Evolutionary conservation across 164 flowering plant species (phyloP).

Genomic region (Brasenia schreberi): DNA sequence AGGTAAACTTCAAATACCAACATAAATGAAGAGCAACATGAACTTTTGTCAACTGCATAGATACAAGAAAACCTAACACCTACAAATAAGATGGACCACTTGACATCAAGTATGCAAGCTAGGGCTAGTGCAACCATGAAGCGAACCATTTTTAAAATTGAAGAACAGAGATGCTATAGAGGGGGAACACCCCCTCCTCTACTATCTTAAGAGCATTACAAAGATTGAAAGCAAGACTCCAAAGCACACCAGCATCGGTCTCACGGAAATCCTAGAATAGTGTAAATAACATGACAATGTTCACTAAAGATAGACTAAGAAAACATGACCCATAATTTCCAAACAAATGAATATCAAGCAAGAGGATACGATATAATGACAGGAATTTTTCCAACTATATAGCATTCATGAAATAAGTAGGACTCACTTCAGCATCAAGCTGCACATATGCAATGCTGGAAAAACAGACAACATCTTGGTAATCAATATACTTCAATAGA

Average conservation of each 20-base stretch:
- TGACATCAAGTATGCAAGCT: constrained; percentile 97
- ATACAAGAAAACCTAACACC: too few relatives aligned
- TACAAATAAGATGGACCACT: too few relatives aligned
- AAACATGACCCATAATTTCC: too few relatives aligned
- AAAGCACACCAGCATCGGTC: constrained; percentile 98
- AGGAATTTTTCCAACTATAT: too few relatives aligned
- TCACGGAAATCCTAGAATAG: constrained; percentile 79
- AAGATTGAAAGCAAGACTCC: constrained; percentile 96
- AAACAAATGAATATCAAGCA: too few relatives aligned
- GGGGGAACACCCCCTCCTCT: constrained; percentile 94
- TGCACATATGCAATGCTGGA: constrained; percentile 82
- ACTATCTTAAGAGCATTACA: constrained; percentile 94
- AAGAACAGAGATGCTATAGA: constrained; percentile 72
- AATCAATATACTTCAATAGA: too few relatives aligned
- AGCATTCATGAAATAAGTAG: neutral
- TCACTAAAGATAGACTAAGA: too few relatives aligned
- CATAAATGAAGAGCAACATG: too few relatives aligned
- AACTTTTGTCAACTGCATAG: too few relatives aligned
- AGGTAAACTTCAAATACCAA: too few relatives aligned
- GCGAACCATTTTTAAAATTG: constrained; percentile 90
- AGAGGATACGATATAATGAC: too few relatives aligned
- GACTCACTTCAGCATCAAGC: constrained; percentile 75
- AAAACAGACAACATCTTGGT: neutral
- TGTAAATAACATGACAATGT: too few relatives aligned
- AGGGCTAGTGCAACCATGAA: constrained; percentile 97